phyloP scores from a whole-genome alignment of 306 rosid genomes.

The Lathyrus tuberosus region DNA sequence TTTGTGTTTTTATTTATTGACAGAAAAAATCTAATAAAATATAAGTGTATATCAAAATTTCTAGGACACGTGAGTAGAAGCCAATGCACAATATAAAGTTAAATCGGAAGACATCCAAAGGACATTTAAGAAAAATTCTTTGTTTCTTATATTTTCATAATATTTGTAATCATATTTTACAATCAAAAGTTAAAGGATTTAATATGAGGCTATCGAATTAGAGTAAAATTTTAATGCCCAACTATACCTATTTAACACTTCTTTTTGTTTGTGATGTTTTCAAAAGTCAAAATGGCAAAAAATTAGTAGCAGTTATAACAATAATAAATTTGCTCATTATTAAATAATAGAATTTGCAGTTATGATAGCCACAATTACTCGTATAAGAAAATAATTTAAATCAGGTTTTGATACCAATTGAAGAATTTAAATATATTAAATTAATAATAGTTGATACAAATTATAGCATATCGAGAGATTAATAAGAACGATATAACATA shows the following conservation, averaged over 20 bases:
- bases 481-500: no score
- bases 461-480: no score
- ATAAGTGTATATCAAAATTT: constrained; percentile 4
- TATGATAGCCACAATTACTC: no score
- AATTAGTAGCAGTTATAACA: not conserved
- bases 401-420: no score
- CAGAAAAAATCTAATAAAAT: not conserved
- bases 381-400: no score
- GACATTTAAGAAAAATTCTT: constrained; percentile 12
- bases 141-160: constrained; percentile 18
- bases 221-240: not conserved
- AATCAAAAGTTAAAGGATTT: constrained; percentile 8
- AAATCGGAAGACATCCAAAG: constrained; percentile 1
- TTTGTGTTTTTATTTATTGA: not conserved
- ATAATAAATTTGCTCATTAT: no score
- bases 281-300: constrained; percentile 18
- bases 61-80: constrained; percentile 23
- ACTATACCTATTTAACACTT: not conserved
- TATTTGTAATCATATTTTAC: constrained; percentile 11
- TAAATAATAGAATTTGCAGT: no score
- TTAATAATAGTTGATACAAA: no score
- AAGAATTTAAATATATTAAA: no score
- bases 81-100: constrained; percentile 4
- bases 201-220: constrained; percentile 14
- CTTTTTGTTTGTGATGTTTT: constrained; percentile 15